A percentile compares a stretch with the other conserved stretches of the same genome.
These are phyloP conservation scores for Magnolia officinalis DNA, from an alignment of 164 flowering plant species.

Conservation along the genomic window DNA sequence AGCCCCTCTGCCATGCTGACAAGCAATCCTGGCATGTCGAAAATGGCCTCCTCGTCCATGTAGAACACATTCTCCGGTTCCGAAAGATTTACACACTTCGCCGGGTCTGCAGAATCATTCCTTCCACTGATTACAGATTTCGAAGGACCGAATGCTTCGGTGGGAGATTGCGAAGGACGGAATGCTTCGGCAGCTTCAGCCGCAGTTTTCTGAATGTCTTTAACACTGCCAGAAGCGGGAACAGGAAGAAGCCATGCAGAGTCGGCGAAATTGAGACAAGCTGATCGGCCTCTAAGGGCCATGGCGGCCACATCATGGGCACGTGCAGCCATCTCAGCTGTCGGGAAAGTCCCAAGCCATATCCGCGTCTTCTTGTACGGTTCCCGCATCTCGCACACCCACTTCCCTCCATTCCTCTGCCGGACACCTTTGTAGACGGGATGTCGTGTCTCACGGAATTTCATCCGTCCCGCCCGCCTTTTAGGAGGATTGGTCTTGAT, in stretches of 20 bases:
- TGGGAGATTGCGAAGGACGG: constrained; percentile 23
- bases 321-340: constrained; percentile 65
- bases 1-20: constrained; percentile 32
- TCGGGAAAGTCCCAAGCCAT: constrained; percentile 65
- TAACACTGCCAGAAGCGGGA: constrained; percentile 38
- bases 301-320: constrained; percentile 72
- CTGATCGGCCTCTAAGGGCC: constrained; percentile 53
- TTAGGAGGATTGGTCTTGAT: constrained; percentile 48
- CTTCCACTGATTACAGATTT: not conserved
- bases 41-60: not conserved
- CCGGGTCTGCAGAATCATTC: not conserved
- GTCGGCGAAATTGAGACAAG: constrained; percentile 80
- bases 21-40: constrained; percentile 22
- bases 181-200: constrained; percentile 69
- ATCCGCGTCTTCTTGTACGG: constrained; percentile 59
- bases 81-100: too few relatives aligned
- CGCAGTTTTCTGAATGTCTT: constrained; percentile 67
- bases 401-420: constrained; percentile 39
- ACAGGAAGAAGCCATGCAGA: constrained; percentile 58
- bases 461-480: constrained; percentile 50
- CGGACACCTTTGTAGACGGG: constrained; percentile 62
- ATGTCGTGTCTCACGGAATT: constrained; percentile 62
- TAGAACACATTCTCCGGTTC: not conserved
- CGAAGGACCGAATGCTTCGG: constrained; percentile 18
- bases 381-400: constrained; percentile 75